phyloP scores from a whole-genome alignment of 2,329 filamentous ascomycete genomes.

The Monilinia laxa region DNA sequence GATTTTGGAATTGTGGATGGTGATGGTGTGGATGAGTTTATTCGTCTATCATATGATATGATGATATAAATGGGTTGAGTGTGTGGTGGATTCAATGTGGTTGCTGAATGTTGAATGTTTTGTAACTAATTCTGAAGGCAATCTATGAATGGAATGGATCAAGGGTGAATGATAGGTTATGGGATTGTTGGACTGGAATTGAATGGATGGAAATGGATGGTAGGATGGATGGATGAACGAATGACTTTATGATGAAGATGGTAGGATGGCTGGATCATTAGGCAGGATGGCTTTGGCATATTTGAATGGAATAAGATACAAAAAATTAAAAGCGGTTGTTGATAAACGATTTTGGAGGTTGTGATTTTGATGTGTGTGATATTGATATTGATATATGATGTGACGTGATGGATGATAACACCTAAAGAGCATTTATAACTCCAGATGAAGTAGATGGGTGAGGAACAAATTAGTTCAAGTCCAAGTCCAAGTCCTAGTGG shows the following conservation, averaged over 20 bases:
- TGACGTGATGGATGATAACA: too few species aligned
- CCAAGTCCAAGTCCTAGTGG: too few species aligned
- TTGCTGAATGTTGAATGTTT: constrained; percentile 6
- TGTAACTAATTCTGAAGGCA: neutral
- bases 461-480: too few species aligned
- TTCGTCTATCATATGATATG: neutral
- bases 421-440: too few species aligned
- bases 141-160: neutral
- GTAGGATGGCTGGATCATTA: neutral
- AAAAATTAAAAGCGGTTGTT: too few species aligned
- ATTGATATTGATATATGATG: too few species aligned
- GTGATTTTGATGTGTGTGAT: too few species aligned
- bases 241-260: constrained; percentile 19
- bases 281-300: neutral
- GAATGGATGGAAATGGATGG: constrained; percentile 1
- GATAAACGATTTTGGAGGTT: too few species aligned
- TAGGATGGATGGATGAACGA: constrained; percentile 2
- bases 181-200: neutral
- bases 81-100: neutral
- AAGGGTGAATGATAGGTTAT: too few species aligned
- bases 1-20: neutral
- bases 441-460: too few species aligned
- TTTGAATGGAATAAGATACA: neutral
- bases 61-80: neutral
- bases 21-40: neutral